Base-by-base conservation (phyloP, 2,329 filamentous ascomycete species). In the Alternaria infectoria region DNA sequence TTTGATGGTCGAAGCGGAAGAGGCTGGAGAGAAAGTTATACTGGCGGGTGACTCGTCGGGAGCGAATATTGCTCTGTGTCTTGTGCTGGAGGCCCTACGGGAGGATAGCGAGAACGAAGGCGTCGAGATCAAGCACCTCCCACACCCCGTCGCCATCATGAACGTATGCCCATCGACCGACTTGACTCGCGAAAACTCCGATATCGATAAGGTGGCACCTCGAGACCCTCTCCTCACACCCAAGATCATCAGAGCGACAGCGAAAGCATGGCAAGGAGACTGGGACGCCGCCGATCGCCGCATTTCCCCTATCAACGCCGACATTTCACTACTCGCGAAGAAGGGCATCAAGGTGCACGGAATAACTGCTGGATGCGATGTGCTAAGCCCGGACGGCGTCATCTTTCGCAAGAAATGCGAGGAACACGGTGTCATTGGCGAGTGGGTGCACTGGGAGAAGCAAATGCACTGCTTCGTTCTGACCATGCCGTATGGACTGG, bases 401-500 rank as follows among this genome's bases (percentile, higher is more conserved):
- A 65, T 80, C 0, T 86, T 88, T 52, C 72, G 84, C 6, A 80
- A 86, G 3, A 81, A 79, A 57, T 84, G 83, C 7, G 77, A 78
- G 26, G 72, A 82, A 46, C 70, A 76, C 15, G 71, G 74, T 0
- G 80, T 88, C 0, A 52, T 74, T 2, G 87, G 87, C 0, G 79
- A 85, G 59, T 89, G 87, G 87, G 67, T 89, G 44, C 79, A 86
- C 10, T 89, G 87, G 87, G 82, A 86, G 17, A 83, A 83, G 17
- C 85, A 88, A 75, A 89, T 89, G 85, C 87, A 89, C 73, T 87
- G 85, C 62, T 89, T 88, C 56, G 81, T 85, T 1, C 72, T 89
- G 36, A 82, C 84, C 1, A 83, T 82, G 49, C 76, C 79, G 2
- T 87, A 85, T 65, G 80, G 81, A 1, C 40, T 88, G 25, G 75